phyloP scores from a whole-genome alignment of 2,329 filamentous ascomycete genomes.

The Ophiocordyceps sinensis region DNA sequence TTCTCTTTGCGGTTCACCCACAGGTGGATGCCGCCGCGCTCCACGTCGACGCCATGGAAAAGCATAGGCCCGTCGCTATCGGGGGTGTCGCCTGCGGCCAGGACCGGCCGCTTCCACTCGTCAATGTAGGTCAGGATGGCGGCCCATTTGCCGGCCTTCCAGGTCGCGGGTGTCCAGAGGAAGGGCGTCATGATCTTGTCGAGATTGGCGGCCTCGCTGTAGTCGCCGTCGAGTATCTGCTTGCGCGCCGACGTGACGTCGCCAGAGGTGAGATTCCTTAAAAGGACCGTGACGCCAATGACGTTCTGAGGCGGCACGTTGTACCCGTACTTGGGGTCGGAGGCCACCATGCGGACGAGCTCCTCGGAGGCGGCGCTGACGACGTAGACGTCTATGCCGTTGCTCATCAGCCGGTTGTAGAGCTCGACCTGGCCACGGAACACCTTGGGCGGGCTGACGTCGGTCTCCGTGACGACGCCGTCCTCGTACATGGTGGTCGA shows the following conservation, averaged over 20 bases:
- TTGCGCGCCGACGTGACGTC: constrained; percentile 21
- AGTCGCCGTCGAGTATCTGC: constrained; percentile 22
- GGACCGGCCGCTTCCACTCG: constrained; percentile 25
- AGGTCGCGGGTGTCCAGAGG: constrained; percentile 27
- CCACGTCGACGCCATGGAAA: constrained; percentile 27
- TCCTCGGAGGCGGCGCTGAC: constrained; percentile 27
- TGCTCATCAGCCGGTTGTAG: constrained; percentile 25
- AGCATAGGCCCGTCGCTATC: constrained; percentile 28
- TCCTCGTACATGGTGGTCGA: constrained; percentile 20
- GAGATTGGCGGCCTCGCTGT: constrained; percentile 20
- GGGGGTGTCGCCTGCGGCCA: constrained; percentile 28
- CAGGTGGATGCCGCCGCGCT: constrained; percentile 24
- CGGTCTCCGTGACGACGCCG: constrained; percentile 13
- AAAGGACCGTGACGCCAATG: constrained; percentile 25
- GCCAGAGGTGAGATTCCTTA: constrained; percentile 15
- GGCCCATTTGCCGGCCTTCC: constrained; percentile 29
- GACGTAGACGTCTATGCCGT: constrained; percentile 29
- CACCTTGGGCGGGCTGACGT: constrained; percentile 19
- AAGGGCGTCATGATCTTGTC: constrained; percentile 24
- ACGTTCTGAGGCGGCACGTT: constrained; percentile 28
- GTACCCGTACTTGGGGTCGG: constrained; percentile 29
- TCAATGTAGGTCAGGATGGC: constrained; percentile 27
- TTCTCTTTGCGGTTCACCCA: constrained; percentile 24
- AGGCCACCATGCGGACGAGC: constrained; percentile 29
- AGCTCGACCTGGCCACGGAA: constrained; percentile 27